Evolutionary conservation across 2,329 filamentous ascomycete genomes (phyloP).

Genomic region (Ophiostoma quercus): DNA sequence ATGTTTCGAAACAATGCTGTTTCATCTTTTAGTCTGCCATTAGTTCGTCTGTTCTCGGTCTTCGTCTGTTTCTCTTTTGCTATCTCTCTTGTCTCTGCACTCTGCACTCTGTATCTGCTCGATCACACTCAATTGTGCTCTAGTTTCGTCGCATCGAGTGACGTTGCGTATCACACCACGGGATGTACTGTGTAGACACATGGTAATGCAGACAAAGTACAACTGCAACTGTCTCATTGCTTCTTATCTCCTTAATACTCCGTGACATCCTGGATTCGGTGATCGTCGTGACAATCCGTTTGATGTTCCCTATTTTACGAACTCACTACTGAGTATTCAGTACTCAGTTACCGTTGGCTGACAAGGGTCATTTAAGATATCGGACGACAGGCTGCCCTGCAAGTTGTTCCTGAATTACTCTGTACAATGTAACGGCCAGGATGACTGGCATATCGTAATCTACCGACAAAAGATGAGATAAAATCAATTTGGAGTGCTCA

Average conservation of each 20-base stretch:
- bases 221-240: too few species aligned
- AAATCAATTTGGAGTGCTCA: not conserved
- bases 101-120: not conserved
- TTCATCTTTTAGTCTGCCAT: not conserved
- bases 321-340: too few species aligned
- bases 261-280: too few species aligned
- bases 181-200: not conserved
- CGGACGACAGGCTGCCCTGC: not conserved
- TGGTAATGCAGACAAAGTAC: too few species aligned
- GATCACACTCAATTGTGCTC: not conserved
- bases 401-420: not conserved
- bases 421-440: not conserved
- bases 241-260: too few species aligned
- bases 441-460: not conserved
- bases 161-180: not conserved
- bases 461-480: not conserved
- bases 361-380: not conserved
- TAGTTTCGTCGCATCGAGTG: not conserved
- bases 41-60: not conserved
- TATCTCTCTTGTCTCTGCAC: not conserved
- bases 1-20: not conserved
- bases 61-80: too few species aligned
- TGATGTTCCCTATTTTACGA: too few species aligned
- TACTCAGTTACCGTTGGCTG: too few species aligned
- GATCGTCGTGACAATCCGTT: not conserved